These are phyloP conservation scores for Dactylellina haptotyla DNA, from an alignment of 2,329 filamentous ascomycete genomes.

Conservation along the genomic window DNA sequence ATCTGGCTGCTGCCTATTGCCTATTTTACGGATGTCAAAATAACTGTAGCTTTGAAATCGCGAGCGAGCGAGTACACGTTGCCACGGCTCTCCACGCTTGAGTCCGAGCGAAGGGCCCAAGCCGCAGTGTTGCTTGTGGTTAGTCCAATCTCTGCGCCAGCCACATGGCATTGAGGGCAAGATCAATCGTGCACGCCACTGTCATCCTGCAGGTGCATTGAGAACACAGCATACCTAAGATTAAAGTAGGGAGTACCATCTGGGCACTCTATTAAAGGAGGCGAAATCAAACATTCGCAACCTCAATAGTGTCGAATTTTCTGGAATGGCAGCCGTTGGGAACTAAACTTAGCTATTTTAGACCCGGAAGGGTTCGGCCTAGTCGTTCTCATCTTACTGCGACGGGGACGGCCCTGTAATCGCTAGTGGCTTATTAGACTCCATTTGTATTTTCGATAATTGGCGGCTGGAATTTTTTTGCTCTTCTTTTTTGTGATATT, in stretches of 20 bases:
- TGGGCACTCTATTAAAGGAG: background rate
- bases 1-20: conserved; percentile 20
- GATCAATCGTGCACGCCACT: conserved; percentile 21
- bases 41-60: background rate
- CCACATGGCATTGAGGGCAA: conserved; percentile 30
- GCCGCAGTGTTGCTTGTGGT: conserved; percentile 20
- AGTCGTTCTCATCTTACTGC: conserved; percentile 31
- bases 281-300: background rate
- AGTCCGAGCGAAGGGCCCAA: conserved; percentile 47
- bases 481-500: background rate
- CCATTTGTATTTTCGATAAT: background rate
- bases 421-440: background rate
- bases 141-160: conserved; percentile 7
- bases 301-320: conserved; percentile 29
- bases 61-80: background rate
- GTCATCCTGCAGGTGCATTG: conserved; percentile 25
- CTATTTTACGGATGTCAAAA: background rate
- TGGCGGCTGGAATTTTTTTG: background rate
- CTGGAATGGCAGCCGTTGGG: conserved; percentile 34
- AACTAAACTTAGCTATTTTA: conserved; percentile 42
- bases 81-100: background rate
- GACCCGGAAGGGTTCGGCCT: conserved; percentile 33
- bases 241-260: conserved; percentile 11
- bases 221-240: conserved; percentile 1
- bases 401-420: conserved; percentile 14